Base-by-base conservation (phyloP, 352 stramenopile species). In the Thraustochytrium sp. region DNA sequence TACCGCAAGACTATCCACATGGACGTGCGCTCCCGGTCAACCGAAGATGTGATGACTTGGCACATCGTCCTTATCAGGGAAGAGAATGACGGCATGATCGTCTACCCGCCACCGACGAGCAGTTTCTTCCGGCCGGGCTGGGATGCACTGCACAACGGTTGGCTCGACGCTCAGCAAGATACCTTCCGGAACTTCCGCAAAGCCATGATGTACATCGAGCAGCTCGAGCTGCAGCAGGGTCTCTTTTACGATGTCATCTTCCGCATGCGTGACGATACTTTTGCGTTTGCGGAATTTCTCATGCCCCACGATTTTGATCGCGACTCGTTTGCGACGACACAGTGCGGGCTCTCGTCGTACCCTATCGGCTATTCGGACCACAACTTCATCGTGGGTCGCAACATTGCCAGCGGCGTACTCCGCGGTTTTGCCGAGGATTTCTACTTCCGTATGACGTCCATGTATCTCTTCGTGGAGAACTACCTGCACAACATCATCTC, bases 121-220 rank as follows among this genome's bases (percentile, higher is more conserved):
- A 29, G 13, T 65, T n/a, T n/a, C n/a, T n/a, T n/a, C n/a, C n/a
- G n/a, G n/a, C n/a, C n/a, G n/a, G n/a, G n/a, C n/a, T n/a, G n/a
- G n/a, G n/a, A n/a, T n/a, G n/a, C n/a, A n/a, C n/a, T n/a, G n/a
- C n/a, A 65, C 55, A 65, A 65, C 26, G 13, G 26, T 16, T 65
- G 55, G 55, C 13, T 29, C 34, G 34, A 21, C 18, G 55, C 55
- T 13, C 55, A 65, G 55, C 55, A 65, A 29, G 55, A 65, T 29
- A 65, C 55, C 55, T 65, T 65, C 29, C 55, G 55, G 13, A 65
- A 65, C 55, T 65, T 65, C 34, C 55, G 55, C 55, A 65, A 65
- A 2, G 55, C 55, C 26, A 65, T 65, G 55, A 65, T 65, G 16
- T 65, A 65, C 34, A 65, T 65, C 2, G 55, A 65, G 34, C 13